Evolutionary conservation across 768 basidiomycete genomes (phyloP), one percentile per base, ranked within the genome.

Genomic region (Tephrocybe sp.): DNA sequence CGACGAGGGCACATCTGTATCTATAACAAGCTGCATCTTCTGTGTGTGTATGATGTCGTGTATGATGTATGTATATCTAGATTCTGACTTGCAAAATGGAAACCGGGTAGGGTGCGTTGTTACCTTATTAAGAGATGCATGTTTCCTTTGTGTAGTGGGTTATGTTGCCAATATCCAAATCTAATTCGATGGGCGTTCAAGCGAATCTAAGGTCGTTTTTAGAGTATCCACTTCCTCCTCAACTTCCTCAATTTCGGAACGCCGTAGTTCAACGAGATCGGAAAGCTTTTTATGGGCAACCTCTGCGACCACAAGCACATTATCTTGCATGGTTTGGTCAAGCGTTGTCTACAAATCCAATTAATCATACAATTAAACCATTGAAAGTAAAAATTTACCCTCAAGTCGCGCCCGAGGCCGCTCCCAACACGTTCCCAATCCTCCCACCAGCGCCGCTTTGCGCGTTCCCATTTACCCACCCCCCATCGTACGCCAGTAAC

Each of bases 381-480:
- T 4, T 19, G 19, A 24, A 16, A 41, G 5, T n/a, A n/a, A 22
- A 29, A 27, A 55, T 72, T 36, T 60, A 84, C 87, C 73, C 75
- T 72, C 18, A 88, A 64, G 64, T 90, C 86, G 38, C 86, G 72
- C 39, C 76, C 72, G 30, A 88, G 69, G 0, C 88, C 84, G 41
- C 82, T 71, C 5, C 79, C 77, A 3, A 88, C 71, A 42, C 88
- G 72, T 16, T 58, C 60, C 73, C 81, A 85, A 61, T 89, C 86
- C 45, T 77, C 73, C 78, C 78, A 77, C 86, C 87, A 91, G 51
- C 68, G 69, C 48, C 65, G 69, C 62, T 86, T 84, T 3, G 81
- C 80, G 55, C 72, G 78, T 49, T 88, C 85, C 86, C 87, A 91
- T 50, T 70, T 71, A 11, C 79, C 77, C 4, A 85, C 71, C 1